These are phyloP conservation scores for Exophiala spinifera DNA, from an alignment of 2,329 filamentous ascomycete species.

Conservation along the genomic window DNA sequence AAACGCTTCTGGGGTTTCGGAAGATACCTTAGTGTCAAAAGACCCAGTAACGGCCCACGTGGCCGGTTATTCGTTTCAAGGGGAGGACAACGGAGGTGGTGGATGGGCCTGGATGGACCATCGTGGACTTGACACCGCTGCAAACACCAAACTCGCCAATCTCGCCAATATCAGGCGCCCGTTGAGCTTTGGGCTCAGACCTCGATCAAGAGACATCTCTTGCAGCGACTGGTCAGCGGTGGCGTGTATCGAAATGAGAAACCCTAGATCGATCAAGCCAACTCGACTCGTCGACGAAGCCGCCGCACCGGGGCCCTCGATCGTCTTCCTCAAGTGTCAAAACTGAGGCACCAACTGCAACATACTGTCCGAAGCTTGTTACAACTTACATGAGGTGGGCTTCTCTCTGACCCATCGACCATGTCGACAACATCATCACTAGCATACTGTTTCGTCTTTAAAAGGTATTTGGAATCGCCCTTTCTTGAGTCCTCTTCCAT, in stretches of 20 bases:
- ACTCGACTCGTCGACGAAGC: not conserved
- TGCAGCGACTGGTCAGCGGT: no score
- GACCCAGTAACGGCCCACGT: not conserved
- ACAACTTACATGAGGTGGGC: not conserved
- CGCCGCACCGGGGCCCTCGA: not conserved
- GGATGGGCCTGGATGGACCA: no score
- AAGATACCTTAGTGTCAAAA: not conserved
- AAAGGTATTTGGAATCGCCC: not conserved
- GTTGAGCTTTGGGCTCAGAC: not conserved
- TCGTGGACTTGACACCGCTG: no score
- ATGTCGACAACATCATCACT: not conserved
- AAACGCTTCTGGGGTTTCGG: no score
- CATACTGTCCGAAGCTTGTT: slow-evolving; percentile 1
- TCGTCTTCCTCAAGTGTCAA: slow-evolving; percentile 1
- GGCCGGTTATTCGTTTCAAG: not conserved
- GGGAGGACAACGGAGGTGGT: no score
- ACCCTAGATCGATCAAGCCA: not conserved
- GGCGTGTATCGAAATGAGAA: no score
- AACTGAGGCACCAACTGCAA: slow-evolving; percentile 1
- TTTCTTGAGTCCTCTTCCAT: slow-evolving; percentile 1
- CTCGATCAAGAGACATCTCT: not conserved
- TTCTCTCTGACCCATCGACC: not conserved
- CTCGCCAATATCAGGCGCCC: not conserved
- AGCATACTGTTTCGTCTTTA: not conserved
- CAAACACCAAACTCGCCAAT: not conserved